Evolutionary conservation across 2,329 filamentous ascomycete genomes (phyloP).

Genomic region (Cytospora piceae): DNA sequence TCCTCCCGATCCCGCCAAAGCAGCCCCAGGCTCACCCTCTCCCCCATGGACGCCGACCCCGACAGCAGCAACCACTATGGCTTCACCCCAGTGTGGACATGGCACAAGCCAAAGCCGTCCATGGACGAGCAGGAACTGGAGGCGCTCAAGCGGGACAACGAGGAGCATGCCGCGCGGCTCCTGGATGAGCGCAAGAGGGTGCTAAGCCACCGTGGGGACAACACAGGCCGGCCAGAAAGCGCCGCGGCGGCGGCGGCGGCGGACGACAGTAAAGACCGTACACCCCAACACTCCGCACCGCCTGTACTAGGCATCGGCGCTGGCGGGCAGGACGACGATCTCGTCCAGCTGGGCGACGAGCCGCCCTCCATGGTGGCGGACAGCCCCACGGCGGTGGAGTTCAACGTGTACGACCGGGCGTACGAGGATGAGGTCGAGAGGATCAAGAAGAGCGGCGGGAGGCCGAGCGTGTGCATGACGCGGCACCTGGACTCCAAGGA

Average conservation of each 20-base stretch:
- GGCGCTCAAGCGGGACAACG: slow-evolving; percentile 41
- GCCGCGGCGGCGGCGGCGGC: background rate
- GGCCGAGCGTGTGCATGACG: slow-evolving; percentile 53
- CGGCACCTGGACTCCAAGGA: slow-evolving; percentile 51
- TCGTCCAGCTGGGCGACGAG: slow-evolving; percentile 44
- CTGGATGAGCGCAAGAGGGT: slow-evolving; percentile 52
- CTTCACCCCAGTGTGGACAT: background rate
- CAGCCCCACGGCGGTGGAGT: slow-evolving; percentile 81
- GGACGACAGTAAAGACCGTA: slow-evolving; percentile 32
- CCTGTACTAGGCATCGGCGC: slow-evolving; percentile 73
- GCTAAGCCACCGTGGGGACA: slow-evolving; percentile 29
- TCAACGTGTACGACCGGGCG: slow-evolving; percentile 85
- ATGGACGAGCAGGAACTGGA: slow-evolving; percentile 30
- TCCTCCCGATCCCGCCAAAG: slow-evolving; percentile 26
- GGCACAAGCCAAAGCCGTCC: slow-evolving; percentile 23
- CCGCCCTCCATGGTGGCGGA: slow-evolving; percentile 68
- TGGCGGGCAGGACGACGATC: slow-evolving; percentile 54
- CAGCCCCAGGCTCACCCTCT: slow-evolving; percentile 38
- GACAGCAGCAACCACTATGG: background rate
- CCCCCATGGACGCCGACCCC: slow-evolving; percentile 34
- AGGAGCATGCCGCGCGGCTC: slow-evolving; percentile 54
- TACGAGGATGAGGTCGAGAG: slow-evolving; percentile 81
- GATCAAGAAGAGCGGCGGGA: slow-evolving; percentile 54
- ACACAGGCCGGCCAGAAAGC: background rate
- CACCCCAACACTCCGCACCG: background rate